Conservation (phyloP, 2,329 filamentous ascomycete genomes). For the Pseudogymnoascus sp. region DNA sequence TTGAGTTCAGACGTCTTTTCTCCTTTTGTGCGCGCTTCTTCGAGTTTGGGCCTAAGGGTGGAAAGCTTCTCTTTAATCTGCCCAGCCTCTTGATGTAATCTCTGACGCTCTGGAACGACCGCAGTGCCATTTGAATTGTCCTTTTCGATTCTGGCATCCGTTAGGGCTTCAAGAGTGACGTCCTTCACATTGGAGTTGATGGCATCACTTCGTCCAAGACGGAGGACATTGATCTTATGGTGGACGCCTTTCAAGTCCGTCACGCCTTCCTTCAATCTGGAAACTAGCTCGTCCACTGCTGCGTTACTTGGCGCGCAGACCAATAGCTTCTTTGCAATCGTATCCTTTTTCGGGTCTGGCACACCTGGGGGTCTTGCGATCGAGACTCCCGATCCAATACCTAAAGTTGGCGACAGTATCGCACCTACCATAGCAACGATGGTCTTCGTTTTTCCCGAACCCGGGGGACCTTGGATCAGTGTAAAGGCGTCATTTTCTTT, state of each 20-base stretch:
- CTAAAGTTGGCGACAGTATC: slow-evolving; percentile 55
- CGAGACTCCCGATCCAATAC: slow-evolving; percentile 33
- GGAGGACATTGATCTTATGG: slow-evolving; percentile 77
- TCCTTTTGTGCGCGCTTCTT: slow-evolving; percentile 51
- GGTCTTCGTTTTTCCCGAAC: slow-evolving; percentile 97
- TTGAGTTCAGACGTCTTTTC: slow-evolving; percentile 41
- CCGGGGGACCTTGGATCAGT: slow-evolving; percentile 87
- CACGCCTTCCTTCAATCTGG: slow-evolving; percentile 81
- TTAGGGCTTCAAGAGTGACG: slow-evolving; percentile 87
- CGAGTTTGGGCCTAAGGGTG: slow-evolving; percentile 61
- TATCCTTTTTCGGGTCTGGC: slow-evolving; percentile 28
- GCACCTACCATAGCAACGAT: slow-evolving; percentile 94
- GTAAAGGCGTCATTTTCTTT: slow-evolving; percentile 96
- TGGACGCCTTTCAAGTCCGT: slow-evolving; percentile 64
- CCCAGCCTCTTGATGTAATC: slow-evolving; percentile 53
- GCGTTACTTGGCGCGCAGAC: slow-evolving; percentile 98
- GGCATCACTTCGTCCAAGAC: slow-evolving; percentile 81
- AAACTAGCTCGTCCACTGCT: slow-evolving; percentile 89
- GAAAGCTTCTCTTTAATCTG: slow-evolving; percentile 70
- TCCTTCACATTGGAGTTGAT: slow-evolving; percentile 85
- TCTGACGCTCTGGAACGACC: slow-evolving; percentile 44
- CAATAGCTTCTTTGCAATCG: slow-evolving; percentile 68
- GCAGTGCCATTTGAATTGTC: slow-evolving; percentile 51
- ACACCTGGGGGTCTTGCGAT: slow-evolving; percentile 32
- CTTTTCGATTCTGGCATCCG: slow-evolving; percentile 61